Evolutionary conservation across 176 grass and related monocot genomes (phyloP).

Genomic region (Carex cristatella): DNA sequence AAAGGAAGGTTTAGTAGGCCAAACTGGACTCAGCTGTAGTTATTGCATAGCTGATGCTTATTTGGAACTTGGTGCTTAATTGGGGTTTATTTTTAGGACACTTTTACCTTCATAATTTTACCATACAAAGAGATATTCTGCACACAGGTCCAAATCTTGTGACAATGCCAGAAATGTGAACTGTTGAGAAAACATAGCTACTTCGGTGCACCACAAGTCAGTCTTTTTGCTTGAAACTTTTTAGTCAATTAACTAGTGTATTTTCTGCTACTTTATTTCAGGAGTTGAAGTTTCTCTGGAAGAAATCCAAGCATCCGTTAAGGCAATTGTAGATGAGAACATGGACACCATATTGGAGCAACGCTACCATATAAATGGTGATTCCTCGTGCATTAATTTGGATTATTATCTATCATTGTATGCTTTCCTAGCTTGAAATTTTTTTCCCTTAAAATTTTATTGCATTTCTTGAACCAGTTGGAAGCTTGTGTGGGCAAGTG

Average conservation of each 20-base stretch:
- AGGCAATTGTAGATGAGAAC: slow-evolving; percentile 56
- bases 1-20: background rate
- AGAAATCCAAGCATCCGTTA: slow-evolving; percentile 73
- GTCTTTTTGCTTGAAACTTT: background rate
- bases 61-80: background rate
- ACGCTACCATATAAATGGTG: slow-evolving; percentile 92
- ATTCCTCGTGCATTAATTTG: background rate
- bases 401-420: slow-evolving; percentile 4
- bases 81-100: background rate
- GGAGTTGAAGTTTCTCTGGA: slow-evolving; percentile 81
- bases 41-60: background rate
- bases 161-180: background rate
- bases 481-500: slow-evolving; percentile 76
- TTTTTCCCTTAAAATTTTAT: slow-evolving; percentile 19
- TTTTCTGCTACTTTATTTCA: slow-evolving; percentile 30
- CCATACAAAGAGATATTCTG: background rate
- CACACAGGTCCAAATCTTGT: background rate
- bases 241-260: slow-evolving; percentile 23
- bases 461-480: slow-evolving; percentile 44
- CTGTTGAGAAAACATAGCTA: background rate
- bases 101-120: background rate
- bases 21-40: background rate
- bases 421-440: background rate
- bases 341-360: slow-evolving; percentile 90
- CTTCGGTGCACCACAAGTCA: background rate